These are phyloP conservation scores for Heterobasidion annosum DNA, from an alignment of 1,284 basidiomycete species.

Conservation along the genomic window DNA sequence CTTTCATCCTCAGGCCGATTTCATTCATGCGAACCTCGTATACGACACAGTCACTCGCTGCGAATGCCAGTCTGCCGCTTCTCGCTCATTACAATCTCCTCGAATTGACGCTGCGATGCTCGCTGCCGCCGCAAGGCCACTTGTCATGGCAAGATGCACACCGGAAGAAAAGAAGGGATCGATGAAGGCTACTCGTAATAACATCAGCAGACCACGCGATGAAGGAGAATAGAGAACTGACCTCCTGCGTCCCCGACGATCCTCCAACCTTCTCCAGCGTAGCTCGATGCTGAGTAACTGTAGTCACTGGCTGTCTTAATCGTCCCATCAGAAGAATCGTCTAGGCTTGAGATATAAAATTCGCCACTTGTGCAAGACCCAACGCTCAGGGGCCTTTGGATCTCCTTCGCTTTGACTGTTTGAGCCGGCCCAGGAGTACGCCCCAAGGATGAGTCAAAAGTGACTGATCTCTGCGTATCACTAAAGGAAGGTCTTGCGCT, in stretches of 20 bases:
- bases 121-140: slow-evolving; percentile 45
- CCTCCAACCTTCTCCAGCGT: slow-evolving; percentile 51
- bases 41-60: slow-evolving; percentile 49
- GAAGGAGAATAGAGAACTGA: slow-evolving; percentile 26
- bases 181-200: slow-evolving; percentile 32
- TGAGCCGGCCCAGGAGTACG: too few species aligned
- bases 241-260: slow-evolving; percentile 70
- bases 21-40: slow-evolving; percentile 31
- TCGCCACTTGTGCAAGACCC: not conserved
- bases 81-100: slow-evolving; percentile 42
- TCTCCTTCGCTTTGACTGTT: too few species aligned
- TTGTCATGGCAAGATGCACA: slow-evolving; percentile 58
- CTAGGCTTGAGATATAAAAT: not conserved
- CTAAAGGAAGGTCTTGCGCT: not conserved
- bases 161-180: slow-evolving; percentile 71
- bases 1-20: not conserved
- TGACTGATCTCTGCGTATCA: not conserved
- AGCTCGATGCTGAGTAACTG: slow-evolving; percentile 57
- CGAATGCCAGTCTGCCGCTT: slow-evolving; percentile 45
- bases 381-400: too few species aligned
- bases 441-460: too few species aligned
- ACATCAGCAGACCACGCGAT: not conserved
- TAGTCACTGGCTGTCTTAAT: slow-evolving; percentile 51
- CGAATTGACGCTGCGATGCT: slow-evolving; percentile 51
- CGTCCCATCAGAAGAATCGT: slow-evolving; percentile 5